Evolutionary conservation across 495 filamentous ascomycete genomes (phyloP).

Genomic region (Podospora bellae-mahoneyi): DNA sequence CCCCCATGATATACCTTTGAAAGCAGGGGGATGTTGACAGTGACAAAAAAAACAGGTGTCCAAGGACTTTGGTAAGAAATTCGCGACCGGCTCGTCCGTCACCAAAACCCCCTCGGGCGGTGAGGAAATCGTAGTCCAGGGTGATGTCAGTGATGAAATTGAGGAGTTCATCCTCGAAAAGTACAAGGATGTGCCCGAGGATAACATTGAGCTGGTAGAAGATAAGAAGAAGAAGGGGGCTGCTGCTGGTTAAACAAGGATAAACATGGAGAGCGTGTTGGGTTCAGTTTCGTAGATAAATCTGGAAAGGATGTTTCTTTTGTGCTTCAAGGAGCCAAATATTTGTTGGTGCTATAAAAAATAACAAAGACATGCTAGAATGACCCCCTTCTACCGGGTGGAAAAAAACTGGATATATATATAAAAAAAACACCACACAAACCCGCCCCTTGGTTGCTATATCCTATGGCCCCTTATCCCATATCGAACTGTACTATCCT

Average conservation of each 20-base stretch:
- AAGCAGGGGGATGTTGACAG: constrained; percentile 11
- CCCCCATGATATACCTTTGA: background rate
- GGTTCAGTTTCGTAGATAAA: background rate
- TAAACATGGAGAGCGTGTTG: background rate
- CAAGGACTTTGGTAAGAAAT: constrained; percentile 86
- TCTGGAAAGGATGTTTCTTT: background rate
- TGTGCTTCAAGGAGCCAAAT: background rate
- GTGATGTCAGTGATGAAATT: constrained; percentile 93
- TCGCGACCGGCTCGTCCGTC: constrained; percentile 90
- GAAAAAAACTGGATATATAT: background rate
- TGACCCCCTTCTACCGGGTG: background rate
- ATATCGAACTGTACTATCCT: background rate
- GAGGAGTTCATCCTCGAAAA: constrained; percentile 84
- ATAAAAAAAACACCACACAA: background rate
- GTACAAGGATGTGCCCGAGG: constrained; percentile 80
- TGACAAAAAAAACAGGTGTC: constrained; percentile 46
- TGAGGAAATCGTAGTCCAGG: constrained; percentile 97
- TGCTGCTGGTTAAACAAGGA: constrained; percentile 19
- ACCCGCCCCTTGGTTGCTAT: background rate
- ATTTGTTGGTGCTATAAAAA: background rate
- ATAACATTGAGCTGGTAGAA: constrained; percentile 90
- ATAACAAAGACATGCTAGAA: background rate
- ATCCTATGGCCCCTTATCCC: background rate
- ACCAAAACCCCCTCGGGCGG: constrained; percentile 81
- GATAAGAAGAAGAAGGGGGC: constrained; percentile 75